Conservation (phyloP, 345 rosid genomes). For the Trapa bicornis region DNA sequence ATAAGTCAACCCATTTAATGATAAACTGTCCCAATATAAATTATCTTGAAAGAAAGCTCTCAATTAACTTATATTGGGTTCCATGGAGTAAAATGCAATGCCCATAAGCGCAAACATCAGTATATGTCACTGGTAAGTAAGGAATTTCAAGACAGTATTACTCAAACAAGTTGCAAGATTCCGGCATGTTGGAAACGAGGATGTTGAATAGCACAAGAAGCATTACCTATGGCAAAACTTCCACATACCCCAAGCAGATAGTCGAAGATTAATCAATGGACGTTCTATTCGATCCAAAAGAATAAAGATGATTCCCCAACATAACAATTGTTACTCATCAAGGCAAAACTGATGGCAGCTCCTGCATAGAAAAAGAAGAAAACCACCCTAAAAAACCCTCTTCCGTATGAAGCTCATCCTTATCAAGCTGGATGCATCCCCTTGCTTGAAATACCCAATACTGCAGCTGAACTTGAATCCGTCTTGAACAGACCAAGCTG, state of each 20-base stretch:
- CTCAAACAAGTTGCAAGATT: too few relatives aligned
- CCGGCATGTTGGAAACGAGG: too few relatives aligned
- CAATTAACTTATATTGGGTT: too few relatives aligned
- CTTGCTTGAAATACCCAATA: background rate
- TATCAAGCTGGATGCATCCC: background rate
- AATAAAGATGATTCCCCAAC: background rate
- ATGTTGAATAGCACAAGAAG: too few relatives aligned
- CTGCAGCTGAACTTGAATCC: background rate
- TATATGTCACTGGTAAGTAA: too few relatives aligned
- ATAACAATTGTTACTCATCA: background rate
- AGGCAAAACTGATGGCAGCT: background rate
- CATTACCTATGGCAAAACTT: background rate
- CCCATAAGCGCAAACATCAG: too few relatives aligned
- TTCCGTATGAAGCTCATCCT: background rate
- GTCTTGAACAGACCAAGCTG: slow-evolving; percentile 38
- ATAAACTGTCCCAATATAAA: too few relatives aligned
- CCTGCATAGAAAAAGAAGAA: background rate
- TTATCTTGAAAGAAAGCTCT: too few relatives aligned
- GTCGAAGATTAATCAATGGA: background rate
- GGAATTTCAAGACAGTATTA: too few relatives aligned
- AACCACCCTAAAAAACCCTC: too few relatives aligned
- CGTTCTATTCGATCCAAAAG: background rate
- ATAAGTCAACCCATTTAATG: too few relatives aligned
- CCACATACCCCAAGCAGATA: background rate
- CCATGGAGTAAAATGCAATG: too few relatives aligned